Conservation (phyloP, 768 basidiomycete species). For the Clitopilus passeckerianus region DNA sequence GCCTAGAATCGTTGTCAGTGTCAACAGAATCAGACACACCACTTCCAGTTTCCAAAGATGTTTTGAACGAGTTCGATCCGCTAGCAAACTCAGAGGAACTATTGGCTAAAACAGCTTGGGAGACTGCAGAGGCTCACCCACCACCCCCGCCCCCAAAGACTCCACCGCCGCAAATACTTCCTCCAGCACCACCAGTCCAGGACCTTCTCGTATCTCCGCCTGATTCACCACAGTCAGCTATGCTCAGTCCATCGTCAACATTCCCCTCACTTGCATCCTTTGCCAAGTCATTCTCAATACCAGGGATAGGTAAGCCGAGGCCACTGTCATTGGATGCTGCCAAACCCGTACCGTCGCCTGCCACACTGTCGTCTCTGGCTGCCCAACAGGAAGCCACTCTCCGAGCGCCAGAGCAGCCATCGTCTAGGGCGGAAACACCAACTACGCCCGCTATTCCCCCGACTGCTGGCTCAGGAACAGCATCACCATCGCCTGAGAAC, state of each 20-base stretch:
- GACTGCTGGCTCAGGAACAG: constrained; percentile 20
- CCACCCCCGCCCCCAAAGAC: constrained; percentile 39
- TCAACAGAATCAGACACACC: constrained; percentile 11
- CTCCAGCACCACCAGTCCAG: constrained; percentile 26
- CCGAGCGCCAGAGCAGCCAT: constrained; percentile 1
- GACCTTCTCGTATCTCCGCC: constrained; percentile 22
- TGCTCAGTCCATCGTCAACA: constrained; percentile 30
- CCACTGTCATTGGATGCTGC: constrained; percentile 62
- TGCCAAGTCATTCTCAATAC: constrained; percentile 60
- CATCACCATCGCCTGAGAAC: constrained; percentile 20
- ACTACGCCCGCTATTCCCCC: constrained; percentile 14
- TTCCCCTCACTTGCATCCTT: constrained; percentile 66
- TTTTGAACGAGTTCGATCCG: constrained; percentile 68
- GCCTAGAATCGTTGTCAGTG: constrained; percentile 23
- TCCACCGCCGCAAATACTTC: constrained; percentile 17
- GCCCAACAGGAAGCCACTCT: constrained; percentile 35
- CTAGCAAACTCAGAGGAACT: constrained; percentile 52
- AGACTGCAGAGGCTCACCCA: constrained; percentile 54
- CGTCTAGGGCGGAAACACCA: constrained; percentile 1
- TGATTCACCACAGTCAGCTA: constrained; percentile 19
- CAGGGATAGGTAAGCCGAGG: constrained; percentile 40
- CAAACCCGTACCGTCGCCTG: constrained; percentile 50
- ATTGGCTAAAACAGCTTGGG: constrained; percentile 64
- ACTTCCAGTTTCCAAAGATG: constrained; percentile 27
- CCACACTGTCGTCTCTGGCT: constrained; percentile 50